phyloP scores from a whole-genome alignment of 805 yeast genomes.

The Pichia rugopelliculosa region DNA sequence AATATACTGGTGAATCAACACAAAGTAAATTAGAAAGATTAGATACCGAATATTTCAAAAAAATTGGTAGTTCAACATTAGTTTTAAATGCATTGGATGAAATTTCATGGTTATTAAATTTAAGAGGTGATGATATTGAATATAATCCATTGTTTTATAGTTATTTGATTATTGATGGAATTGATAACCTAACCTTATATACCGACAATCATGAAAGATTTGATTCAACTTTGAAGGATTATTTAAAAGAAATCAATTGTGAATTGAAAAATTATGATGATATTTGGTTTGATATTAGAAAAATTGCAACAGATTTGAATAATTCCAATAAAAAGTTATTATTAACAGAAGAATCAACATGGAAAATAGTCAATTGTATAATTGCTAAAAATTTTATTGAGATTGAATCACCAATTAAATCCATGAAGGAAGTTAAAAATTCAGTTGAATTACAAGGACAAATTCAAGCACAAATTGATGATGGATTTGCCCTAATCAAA shows the following conservation, averaged over 20 bases:
- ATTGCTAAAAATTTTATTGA: slow-evolving; percentile 31
- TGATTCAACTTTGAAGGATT: slow-evolving; percentile 27
- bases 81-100: slow-evolving; percentile 63
- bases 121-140: slow-evolving; percentile 54
- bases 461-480: slow-evolving; percentile 46
- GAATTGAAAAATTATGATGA: slow-evolving; percentile 35
- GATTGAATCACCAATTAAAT: slow-evolving; percentile 51
- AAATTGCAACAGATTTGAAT: slow-evolving; percentile 27
- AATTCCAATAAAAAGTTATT: slow-evolving; percentile 30
- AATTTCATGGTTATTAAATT: slow-evolving; percentile 82
- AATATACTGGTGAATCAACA: slow-evolving; percentile 61
- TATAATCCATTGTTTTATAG: slow-evolving; percentile 48
- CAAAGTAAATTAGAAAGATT: slow-evolving; percentile 49
- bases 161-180: slow-evolving; percentile 40
- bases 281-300: slow-evolving; percentile 38
- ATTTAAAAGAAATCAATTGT: slow-evolving; percentile 39
- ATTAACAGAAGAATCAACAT: slow-evolving; percentile 52
- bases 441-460: slow-evolving; percentile 44
- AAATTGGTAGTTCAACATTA: slow-evolving; percentile 19
- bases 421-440: slow-evolving; percentile 47
- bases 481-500: slow-evolving; percentile 47
- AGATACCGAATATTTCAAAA: slow-evolving; percentile 29
- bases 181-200: slow-evolving; percentile 31
- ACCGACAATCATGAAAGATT: slow-evolving; percentile 36
- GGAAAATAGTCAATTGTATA: slow-evolving; percentile 57